phyloP scores from a whole-genome alignment of 495 filamentous ascomycete genomes.

The Trichoderma virens region DNA sequence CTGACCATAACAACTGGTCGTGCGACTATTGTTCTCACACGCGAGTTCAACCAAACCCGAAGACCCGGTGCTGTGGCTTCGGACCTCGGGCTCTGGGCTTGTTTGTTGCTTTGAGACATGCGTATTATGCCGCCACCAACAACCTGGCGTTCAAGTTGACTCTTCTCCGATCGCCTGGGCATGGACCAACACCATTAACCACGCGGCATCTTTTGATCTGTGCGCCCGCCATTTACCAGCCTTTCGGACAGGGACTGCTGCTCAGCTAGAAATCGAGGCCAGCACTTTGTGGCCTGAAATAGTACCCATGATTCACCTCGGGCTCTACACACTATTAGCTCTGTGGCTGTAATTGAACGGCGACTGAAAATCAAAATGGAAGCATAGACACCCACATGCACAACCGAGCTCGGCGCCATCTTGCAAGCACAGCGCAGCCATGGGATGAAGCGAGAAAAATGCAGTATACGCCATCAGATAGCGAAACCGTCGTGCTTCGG shows the following conservation, averaged over 20 bases:
- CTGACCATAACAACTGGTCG: background rate
- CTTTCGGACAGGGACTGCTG: too few species aligned
- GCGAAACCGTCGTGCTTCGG: conserved; percentile 64
- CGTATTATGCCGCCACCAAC: background rate
- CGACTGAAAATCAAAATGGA: background rate
- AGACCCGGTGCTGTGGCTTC: background rate
- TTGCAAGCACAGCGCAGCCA: background rate
- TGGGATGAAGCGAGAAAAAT: background rate
- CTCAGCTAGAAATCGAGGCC: too few species aligned
- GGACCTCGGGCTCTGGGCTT: background rate
- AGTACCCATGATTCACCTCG: background rate
- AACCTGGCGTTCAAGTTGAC: background rate
- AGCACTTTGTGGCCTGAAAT: background rate
- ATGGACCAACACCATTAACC: background rate
- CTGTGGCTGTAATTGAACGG: background rate
- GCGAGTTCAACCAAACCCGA: background rate
- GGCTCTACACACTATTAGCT: background rate
- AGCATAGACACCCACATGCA: background rate
- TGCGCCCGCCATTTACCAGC: background rate
- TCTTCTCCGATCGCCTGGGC: background rate
- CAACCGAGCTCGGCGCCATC: background rate
- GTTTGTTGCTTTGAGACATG: background rate
- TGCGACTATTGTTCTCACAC: background rate
- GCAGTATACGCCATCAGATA: conserved; percentile 36
- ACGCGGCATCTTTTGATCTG: background rate